Conservation (phyloP, 2,329 filamentous ascomycete genomes). For the Colletotrichum salicis region DNA sequence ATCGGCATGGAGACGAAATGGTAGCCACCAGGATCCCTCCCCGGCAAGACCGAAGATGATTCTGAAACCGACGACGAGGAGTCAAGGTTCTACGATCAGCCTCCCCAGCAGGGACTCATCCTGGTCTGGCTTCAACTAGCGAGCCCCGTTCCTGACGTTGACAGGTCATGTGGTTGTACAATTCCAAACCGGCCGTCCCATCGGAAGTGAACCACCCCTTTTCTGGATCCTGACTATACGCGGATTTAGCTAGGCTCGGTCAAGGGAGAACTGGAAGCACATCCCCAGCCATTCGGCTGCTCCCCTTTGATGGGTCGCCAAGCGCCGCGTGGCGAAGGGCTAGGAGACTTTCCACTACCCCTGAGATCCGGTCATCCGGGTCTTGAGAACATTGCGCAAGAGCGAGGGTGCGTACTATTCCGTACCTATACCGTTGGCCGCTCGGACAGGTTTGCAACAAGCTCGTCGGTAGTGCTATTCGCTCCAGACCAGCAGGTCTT, state of each 20-base stretch:
- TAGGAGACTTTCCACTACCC: conserved; percentile 35
- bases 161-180: conserved; percentile 35
- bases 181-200: conserved; percentile 35
- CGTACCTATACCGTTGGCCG: conserved; percentile 27
- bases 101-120: conserved; percentile 28
- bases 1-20: conserved; percentile 15
- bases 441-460: conserved; percentile 22
- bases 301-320: conserved; percentile 36
- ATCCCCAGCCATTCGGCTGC: conserved; percentile 38
- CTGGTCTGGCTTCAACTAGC: conserved; percentile 17
- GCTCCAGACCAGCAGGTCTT: neutral
- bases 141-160: conserved; percentile 34
- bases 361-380: conserved; percentile 37
- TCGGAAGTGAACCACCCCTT: conserved; percentile 34
- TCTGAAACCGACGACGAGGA: conserved; percentile 34
- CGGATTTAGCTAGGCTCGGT: conserved; percentile 26
- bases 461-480: conserved; percentile 13
- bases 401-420: conserved; percentile 6
- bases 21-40: conserved; percentile 13
- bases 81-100: conserved; percentile 33
- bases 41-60: conserved; percentile 36
- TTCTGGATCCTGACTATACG: conserved; percentile 21
- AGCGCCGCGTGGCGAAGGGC: conserved; percentile 33
- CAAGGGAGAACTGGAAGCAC: conserved; percentile 20
- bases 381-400: conserved; percentile 29